Evolutionary conservation across 257 asterid genomes (phyloP).

Genomic region (Solanum virginianum): DNA sequence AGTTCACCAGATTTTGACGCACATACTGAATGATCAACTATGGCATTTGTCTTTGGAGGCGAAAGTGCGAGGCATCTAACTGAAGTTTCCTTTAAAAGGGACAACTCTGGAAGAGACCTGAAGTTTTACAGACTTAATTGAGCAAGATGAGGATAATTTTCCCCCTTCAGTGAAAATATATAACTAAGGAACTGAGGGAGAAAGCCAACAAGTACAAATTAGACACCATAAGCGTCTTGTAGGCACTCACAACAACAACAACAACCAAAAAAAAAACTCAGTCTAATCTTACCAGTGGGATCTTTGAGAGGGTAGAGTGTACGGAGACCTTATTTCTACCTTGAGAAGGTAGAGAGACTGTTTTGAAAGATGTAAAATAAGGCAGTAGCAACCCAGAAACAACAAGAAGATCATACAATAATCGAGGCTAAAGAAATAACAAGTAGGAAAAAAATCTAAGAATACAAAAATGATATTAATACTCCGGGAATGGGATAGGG

Average conservation of each 20-base stretch:
- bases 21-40: constrained; percentile 36
- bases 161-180: background rate
- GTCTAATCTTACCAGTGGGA: background rate
- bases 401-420: too few species aligned
- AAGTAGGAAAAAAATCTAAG: too few species aligned
- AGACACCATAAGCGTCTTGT: background rate
- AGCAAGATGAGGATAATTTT: background rate
- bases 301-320: background rate
- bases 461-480: too few species aligned
- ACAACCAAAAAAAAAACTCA: background rate
- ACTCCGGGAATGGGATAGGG: too few species aligned
- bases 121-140: constrained; percentile 6
- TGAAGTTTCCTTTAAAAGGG: too few species aligned
- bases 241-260: background rate
- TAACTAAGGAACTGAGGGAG: background rate
- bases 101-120: too few species aligned
- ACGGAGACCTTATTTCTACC: background rate
- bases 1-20: constrained; percentile 63
- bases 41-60: constrained; percentile 31
- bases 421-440: too few species aligned
- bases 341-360: background rate
- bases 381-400: too few species aligned
- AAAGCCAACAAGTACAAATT: background rate
- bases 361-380: background rate
- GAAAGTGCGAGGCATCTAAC: constrained; percentile 51